phyloP scores from a whole-genome alignment of 2,329 filamentous ascomycete genomes.

The Aureobasidium mangrovei region DNA sequence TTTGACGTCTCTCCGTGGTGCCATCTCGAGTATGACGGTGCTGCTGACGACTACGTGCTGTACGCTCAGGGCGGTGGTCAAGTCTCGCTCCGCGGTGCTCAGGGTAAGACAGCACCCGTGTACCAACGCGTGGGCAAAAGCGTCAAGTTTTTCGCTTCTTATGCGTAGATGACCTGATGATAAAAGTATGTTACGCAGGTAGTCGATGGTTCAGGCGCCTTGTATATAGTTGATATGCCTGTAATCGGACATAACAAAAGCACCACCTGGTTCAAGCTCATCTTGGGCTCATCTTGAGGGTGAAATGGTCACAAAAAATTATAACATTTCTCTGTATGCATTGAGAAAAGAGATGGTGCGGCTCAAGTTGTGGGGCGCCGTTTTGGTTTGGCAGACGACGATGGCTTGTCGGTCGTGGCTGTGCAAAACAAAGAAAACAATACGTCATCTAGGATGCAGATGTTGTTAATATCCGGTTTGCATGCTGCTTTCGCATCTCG shows the following conservation, averaged over 20 bases:
- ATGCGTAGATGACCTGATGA: slow-evolving; percentile 12
- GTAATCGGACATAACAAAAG: no score
- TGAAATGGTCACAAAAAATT: no score
- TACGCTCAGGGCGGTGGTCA: slow-evolving; percentile 19
- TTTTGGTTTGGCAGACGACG: neutral
- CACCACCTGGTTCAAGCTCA: no score
- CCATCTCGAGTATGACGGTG: slow-evolving; percentile 18
- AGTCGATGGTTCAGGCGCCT: neutral
- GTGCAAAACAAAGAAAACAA: neutral
- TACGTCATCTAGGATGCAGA: no score
- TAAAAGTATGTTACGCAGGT: neutral
- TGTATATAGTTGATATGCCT: no score
- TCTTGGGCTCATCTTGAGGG: no score
- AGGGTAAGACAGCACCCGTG: slow-evolving; percentile 16
- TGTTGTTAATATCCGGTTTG: no score
- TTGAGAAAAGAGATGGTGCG: neutral
- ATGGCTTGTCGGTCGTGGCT: neutral
- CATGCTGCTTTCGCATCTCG: no score
- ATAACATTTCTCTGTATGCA: neutral
- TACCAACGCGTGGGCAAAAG: slow-evolving; percentile 18
- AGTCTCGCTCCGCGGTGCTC: slow-evolving; percentile 17
- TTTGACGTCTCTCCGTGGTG: slow-evolving; percentile 20
- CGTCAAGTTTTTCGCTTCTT: slow-evolving; percentile 18
- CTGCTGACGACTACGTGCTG: slow-evolving; percentile 12
- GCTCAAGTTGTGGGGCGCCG: neutral